Conservation (phyloP, 805 yeast species). For the Kregervanrija delftensis region DNA sequence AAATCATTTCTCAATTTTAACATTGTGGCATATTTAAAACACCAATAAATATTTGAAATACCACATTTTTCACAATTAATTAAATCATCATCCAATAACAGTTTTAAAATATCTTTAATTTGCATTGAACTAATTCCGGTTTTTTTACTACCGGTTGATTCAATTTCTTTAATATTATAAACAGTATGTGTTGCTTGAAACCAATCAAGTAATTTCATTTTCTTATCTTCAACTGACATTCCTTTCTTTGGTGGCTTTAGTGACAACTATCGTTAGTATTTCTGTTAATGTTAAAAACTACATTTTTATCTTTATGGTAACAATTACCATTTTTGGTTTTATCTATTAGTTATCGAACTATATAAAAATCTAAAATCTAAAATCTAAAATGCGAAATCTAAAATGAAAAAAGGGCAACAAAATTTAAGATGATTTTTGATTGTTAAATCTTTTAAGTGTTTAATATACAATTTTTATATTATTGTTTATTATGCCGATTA, state of each 20-base stretch:
- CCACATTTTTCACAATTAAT: constrained; percentile 52
- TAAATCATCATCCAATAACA: constrained; percentile 42
- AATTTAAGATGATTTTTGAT: no score
- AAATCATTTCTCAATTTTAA: constrained; percentile 9
- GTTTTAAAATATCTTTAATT: constrained; percentile 42
- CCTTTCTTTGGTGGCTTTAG: constrained; percentile 17
- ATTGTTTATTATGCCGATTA: no score
- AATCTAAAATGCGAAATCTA: no score
- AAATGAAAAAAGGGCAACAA: no score
- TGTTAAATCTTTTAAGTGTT: no score
- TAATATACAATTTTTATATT: no score
- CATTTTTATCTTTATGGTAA: no score
- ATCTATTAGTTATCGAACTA: no score
- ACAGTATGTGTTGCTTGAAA: constrained; percentile 34
- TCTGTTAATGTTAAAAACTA: no score
- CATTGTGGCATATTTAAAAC: constrained; percentile 30
- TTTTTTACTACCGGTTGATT: constrained; percentile 36
- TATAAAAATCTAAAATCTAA: no score
- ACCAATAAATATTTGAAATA: constrained; percentile 43
- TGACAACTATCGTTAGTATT: background rate
- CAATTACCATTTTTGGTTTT: no score
- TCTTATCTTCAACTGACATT: constrained; percentile 34
- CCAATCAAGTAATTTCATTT: constrained; percentile 30
- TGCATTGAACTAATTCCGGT: constrained; percentile 48
- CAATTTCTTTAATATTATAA: constrained; percentile 46